Conservation (phyloP, 352 stramenopile species). For the Blastocystis sp. region DNA sequence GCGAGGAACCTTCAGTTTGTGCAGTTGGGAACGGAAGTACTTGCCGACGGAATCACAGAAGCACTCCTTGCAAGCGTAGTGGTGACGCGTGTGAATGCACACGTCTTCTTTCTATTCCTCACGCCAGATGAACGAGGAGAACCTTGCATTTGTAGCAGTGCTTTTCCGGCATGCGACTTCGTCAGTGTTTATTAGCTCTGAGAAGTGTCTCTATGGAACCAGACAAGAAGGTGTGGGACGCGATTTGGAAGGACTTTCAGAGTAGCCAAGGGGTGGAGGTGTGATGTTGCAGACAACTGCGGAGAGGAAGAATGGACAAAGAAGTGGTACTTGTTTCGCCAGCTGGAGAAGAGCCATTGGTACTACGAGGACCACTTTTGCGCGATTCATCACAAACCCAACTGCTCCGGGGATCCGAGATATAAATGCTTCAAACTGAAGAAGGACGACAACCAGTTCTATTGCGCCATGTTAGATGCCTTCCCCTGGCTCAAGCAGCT, state of each 20-base stretch:
- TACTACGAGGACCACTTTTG: constrained; percentile 64
- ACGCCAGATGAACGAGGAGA: not conserved
- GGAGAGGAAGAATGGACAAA: constrained; percentile 46
- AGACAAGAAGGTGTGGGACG: constrained; percentile 56
- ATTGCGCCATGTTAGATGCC: not conserved
- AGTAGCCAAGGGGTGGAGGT: not conserved
- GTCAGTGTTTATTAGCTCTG: not conserved
- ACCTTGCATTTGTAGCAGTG: constrained; percentile 65
- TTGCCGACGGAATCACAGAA: constrained; percentile 20
- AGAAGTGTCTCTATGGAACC: constrained; percentile 31
- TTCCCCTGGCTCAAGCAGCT: not conserved
- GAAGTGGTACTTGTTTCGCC: constrained; percentile 33
- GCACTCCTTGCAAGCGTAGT: constrained; percentile 60
- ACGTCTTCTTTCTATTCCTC: not conserved
- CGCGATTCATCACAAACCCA: not conserved
- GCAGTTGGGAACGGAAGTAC: constrained; percentile 42
- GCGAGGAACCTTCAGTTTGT: constrained; percentile 42
- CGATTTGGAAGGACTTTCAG: constrained; percentile 8
- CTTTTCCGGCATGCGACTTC: not conserved
- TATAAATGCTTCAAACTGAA: constrained; percentile 16
- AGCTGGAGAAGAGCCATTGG: constrained; percentile 34
- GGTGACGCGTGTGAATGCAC: constrained; percentile 31
- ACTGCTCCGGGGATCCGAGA: not conserved
- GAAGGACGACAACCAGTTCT: not conserved
- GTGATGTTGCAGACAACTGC: constrained; percentile 10